Evolutionary conservation across 75 land plant genomes (phyloP).

Genomic region (Cunninghamia lanceolata): DNA sequence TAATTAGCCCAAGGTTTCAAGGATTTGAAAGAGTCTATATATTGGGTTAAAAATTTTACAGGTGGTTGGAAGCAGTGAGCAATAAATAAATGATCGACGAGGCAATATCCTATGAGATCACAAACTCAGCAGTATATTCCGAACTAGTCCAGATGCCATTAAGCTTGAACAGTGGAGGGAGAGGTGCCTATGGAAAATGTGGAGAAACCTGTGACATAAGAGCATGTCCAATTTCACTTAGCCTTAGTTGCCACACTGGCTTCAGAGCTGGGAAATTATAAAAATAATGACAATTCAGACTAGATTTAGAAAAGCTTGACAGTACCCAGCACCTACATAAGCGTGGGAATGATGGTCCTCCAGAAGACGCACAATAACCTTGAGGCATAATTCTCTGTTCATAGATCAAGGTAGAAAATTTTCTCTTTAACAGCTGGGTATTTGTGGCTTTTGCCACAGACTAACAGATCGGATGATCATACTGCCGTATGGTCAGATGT

Average conservation of each 20-base stretch:
- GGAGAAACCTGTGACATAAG: background rate
- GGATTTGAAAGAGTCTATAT: background rate
- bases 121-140: background rate
- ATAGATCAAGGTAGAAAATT: background rate
- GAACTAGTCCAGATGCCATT: background rate
- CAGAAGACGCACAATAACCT: background rate
- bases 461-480: background rate
- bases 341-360: background rate
- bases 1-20: background rate
- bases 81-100: background rate
- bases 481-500: background rate
- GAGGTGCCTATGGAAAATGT: background rate
- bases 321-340: background rate
- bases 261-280: background rate
- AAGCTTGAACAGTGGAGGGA: background rate
- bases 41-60: background rate
- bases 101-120: background rate
- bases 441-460: background rate
- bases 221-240: background rate
- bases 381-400: background rate
- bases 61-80: background rate
- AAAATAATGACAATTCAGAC: background rate
- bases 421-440: background rate
- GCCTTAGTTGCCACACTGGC: background rate
- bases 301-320: background rate